Conservation (phyloP, 495 filamentous ascomycete genomes). For the Talaromyces ruber region DNA sequence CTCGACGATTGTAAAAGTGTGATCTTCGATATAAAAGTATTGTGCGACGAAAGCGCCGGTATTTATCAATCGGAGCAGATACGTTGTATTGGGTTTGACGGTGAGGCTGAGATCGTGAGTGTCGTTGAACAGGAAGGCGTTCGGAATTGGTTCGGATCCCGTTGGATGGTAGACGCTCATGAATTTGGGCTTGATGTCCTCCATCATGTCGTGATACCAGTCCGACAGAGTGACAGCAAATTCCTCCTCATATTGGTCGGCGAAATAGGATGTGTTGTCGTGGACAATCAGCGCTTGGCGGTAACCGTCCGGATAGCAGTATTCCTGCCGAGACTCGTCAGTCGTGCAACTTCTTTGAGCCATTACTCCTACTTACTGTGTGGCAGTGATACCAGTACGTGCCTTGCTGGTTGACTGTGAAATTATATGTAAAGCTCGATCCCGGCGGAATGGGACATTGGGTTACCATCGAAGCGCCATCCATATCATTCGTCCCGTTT, state of each 20-base stretch:
- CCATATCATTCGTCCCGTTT: constrained; percentile 61
- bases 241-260: constrained; percentile 58
- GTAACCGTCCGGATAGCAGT: constrained; percentile 70
- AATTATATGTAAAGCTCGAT: constrained; percentile 61
- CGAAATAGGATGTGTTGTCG: constrained; percentile 53
- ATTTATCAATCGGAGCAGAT: constrained; percentile 70
- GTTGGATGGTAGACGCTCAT: constrained; percentile 41
- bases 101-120: constrained; percentile 46
- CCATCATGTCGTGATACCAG: constrained; percentile 47
- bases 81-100: constrained; percentile 67
- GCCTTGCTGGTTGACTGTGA: constrained; percentile 67
- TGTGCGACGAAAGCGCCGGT: constrained; percentile 66
- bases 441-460: constrained; percentile 65
- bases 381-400: constrained; percentile 86
- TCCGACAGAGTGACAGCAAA: constrained; percentile 57
- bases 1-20: constrained; percentile 52
- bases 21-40: constrained; percentile 72
- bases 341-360: background rate
- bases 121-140: constrained; percentile 49
- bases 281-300: constrained; percentile 64
- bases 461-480: constrained; percentile 58
- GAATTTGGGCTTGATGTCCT: constrained; percentile 32
- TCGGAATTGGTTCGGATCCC: constrained; percentile 40
- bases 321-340: constrained; percentile 14
- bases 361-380: constrained; percentile 12